Conservation (phyloP, 2,329 filamentous ascomycete species). For the Monosporascus sp. region DNA sequence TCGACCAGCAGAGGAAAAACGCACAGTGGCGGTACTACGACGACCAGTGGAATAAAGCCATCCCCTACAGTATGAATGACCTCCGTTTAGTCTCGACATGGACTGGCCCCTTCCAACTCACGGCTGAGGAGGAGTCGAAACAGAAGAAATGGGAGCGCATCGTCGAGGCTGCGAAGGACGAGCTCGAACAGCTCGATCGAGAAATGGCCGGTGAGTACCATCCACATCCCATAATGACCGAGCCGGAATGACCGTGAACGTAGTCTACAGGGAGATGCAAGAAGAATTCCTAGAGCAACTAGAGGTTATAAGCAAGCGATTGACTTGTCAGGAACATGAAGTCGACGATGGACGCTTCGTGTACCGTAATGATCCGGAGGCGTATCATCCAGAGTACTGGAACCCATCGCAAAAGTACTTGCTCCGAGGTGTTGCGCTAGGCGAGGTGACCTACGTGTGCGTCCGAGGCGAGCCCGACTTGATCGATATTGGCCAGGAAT, state of each 20-base stretch:
- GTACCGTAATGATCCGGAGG: conserved; percentile 15
- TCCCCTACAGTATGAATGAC: conserved; percentile 21
- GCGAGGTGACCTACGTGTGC: conserved; percentile 47
- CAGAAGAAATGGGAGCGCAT: conserved; percentile 29
- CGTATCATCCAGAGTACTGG: conserved; percentile 31
- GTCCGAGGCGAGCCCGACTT: conserved; percentile 36
- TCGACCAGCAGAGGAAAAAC: conserved; percentile 18
- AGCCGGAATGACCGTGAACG: conserved; percentile 6
- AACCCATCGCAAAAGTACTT: conserved; percentile 39
- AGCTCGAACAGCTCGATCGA: conserved; percentile 29
- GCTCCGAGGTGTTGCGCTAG: conserved; percentile 47
- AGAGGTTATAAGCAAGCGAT: conserved; percentile 19
- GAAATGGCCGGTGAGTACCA: conserved; percentile 31
- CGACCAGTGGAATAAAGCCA: conserved; percentile 11
- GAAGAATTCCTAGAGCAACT: conserved; percentile 14
- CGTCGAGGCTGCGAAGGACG: conserved; percentile 26
- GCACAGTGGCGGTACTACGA: conserved; percentile 24
- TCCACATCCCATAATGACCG: neutral
- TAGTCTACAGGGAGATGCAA: conserved; percentile 15
- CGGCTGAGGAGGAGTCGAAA: conserved; percentile 26
- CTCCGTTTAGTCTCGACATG: conserved; percentile 32
- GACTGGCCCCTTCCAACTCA: conserved; percentile 33
- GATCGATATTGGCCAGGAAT: conserved; percentile 35
- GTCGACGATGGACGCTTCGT: conserved; percentile 23
- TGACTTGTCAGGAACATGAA: conserved; percentile 28